Base-by-base conservation (phyloP, 2,329 filamentous ascomycete species). In the Tolypocladium album region DNA sequence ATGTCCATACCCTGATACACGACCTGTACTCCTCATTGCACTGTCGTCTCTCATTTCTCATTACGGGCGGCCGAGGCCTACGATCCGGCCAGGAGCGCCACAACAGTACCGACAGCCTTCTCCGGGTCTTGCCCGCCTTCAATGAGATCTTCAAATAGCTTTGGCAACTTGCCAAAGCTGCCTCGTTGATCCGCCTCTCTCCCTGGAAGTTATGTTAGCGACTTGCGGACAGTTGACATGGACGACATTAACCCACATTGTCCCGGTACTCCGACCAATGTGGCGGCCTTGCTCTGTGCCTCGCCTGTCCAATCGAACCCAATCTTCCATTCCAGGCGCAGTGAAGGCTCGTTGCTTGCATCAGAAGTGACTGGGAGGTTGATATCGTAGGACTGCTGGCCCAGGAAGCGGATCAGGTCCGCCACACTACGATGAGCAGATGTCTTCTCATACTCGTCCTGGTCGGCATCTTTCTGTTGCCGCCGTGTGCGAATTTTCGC, bases 231-330 rank as follows among this genome's bases (percentile, higher is more conserved):
- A 4, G 3, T 38, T 15, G 1, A 17, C 5, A 27, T 20, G 50
- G 39, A 38, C 34, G 34, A 24, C 34, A 42, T 38, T 50, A 22
- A 81, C 86, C 80, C 72, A 89, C 87, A 90, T 68, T 82, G 83
- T 9, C 75, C 77, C 0, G 87, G 87, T 47, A 85, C 74, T 5
- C 81, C 80, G 2, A 84, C 74, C 62, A 82, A 69, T 13, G 86
- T 75, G 5, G 73, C 74, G 20, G 89, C 71, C 53, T 76, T 75
- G 64, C 82, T 88, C 66, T 82, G 80, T 5, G 85, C 87, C 67
- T 90, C 88, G 7, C 88, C 88, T 0, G 86, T 87, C 87, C 87
- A 90, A 70, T 90, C 87, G 66, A 90, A 88, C 2, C 73, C 72
- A 52, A 88, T 84, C 55, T 72, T 75, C 88, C 88, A 90, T 60